A percentile compares a stretch with the other conserved stretches of the same genome.
phyloP scores from a whole-genome alignment of 768 basidiomycete species.

The Russula abietina region DNA sequence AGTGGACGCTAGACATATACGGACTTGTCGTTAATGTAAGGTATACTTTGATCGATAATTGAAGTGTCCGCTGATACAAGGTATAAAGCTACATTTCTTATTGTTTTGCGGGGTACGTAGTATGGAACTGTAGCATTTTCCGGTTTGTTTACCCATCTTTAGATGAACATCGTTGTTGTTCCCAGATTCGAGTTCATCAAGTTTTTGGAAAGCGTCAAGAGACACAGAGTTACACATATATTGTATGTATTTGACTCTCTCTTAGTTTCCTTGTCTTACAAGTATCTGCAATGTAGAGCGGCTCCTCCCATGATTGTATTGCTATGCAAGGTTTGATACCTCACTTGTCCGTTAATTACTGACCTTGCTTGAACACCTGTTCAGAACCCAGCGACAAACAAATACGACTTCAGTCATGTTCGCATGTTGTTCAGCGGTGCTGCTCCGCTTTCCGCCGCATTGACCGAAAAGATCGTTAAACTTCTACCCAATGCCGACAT shows the following conservation, averaged over 20 bases:
- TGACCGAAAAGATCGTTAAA: conserved; percentile 38
- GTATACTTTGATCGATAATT: background rate
- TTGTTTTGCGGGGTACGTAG: conserved; percentile 28
- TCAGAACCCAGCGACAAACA: conserved; percentile 30
- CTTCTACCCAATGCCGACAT: conserved; percentile 50
- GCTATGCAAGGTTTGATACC: conserved; percentile 29
- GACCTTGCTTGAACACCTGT: background rate
- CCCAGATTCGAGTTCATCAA: conserved; percentile 33
- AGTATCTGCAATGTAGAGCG: conserved; percentile 12
- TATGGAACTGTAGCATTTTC: too few species aligned
- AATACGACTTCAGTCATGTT: conserved; percentile 30
- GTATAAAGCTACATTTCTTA: conserved; percentile 29
- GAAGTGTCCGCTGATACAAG: background rate
- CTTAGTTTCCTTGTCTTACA: background rate
- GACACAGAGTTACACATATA: conserved; percentile 32
- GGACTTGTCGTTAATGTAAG: conserved; percentile 28
- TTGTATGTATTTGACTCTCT: conserved; percentile 25
- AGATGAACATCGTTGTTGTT: conserved; percentile 33
- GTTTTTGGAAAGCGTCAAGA: conserved; percentile 32
- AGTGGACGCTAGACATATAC: conserved; percentile 41
- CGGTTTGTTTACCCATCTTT: background rate
- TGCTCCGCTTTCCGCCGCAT: conserved; percentile 34
- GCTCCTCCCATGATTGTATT: conserved; percentile 32
- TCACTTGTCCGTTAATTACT: background rate
- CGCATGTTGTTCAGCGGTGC: conserved; percentile 32